Conservation (phyloP, 139 green algal genomes). For the Coelastrella sp. region DNA sequence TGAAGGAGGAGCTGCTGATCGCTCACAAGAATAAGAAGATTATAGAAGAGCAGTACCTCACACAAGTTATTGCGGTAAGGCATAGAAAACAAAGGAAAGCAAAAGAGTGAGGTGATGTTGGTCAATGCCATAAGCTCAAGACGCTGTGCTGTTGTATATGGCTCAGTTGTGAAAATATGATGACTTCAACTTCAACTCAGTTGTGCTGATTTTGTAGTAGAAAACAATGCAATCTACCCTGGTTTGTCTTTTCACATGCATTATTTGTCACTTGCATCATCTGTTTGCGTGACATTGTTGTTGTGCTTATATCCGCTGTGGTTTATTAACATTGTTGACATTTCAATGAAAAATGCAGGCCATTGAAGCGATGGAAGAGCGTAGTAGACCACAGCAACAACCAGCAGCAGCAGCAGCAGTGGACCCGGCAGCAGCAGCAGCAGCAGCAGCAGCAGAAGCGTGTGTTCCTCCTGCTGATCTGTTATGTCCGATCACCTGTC, state of each 20-base stretch:
- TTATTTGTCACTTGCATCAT: too few relatives aligned
- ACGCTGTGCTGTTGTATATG: neutral
- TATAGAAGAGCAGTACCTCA: conserved; percentile 39
- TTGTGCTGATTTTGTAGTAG: too few relatives aligned
- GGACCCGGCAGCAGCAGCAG: conserved; percentile 5
- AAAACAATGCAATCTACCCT: too few relatives aligned
- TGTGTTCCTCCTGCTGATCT: conserved; percentile 22
- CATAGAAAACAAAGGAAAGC: neutral
- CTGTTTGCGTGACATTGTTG: too few relatives aligned
- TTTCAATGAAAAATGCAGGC: too few relatives aligned
- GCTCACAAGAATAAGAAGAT: conserved; percentile 23
- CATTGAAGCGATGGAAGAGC: conserved; percentile 1
- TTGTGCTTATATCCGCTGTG: too few relatives aligned
- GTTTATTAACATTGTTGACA: too few relatives aligned
- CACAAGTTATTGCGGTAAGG: conserved; percentile 30
- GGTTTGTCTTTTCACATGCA: too few relatives aligned
- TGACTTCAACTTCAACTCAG: too few relatives aligned
- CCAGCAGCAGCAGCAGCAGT: conserved; percentile 43
- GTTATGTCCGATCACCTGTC: conserved; percentile 39
- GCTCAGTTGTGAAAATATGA: too few relatives aligned
- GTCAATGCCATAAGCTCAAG: neutral
- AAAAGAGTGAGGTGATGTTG: neutral
- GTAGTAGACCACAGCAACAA: neutral
- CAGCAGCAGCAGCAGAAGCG: conserved; percentile 5
- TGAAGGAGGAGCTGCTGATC: conserved; percentile 27